Evolutionary conservation across 75 land plant genomes (phyloP), one percentile per base, ranked within the genome.

Genomic region (Chamaecyparis obtusa): DNA sequence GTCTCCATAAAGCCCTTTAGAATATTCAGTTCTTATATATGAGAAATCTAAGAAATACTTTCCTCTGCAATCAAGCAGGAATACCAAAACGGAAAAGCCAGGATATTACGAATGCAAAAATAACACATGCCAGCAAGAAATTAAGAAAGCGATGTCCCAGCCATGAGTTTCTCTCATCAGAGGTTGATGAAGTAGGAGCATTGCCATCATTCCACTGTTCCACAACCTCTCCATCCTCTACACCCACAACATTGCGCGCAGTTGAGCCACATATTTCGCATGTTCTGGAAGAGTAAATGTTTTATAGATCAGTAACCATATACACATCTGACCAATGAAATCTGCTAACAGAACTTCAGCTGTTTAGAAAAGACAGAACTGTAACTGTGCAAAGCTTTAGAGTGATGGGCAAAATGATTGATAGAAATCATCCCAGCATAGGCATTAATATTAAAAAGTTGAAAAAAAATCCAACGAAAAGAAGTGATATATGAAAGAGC

Each of bases 211-310:
- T 87, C 85, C 85, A 79, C 57, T 87, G 85, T 3, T 87, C 87
- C 84, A 87, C 55, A 56, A 87, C 83, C 24, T 80, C 85, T 46
- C 57, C 39, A 72, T 88, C 89, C 49, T 88, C 89, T 16, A 37
- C 4, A 13, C 88, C 89, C 79, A 86, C 84, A n/a, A 89, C 81
- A 79, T 89, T 89, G 49, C 82, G 84, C 17, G 84, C 89, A 24
- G 44, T 79, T 77, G 57, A 39, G 37, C 89, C 89, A 89, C 89
- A 89, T 43, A 89, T 89, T 75, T 89, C 89, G 32, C 89, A 89
- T n/a, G 46, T 89, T 57, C 89, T 89, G 84, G 32, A 43, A 11
- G 21, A 84, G 15, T 17, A 84, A 49, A 84, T 4, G 11, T 37
- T 78, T 41, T 24, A 41, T 39, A 78, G 24, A 78, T 78, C 46